These are phyloP conservation scores for Sanchytrium tribonematis DNA, from an alignment of 371 early-diverging fungal genomes.

Conservation along the genomic window DNA sequence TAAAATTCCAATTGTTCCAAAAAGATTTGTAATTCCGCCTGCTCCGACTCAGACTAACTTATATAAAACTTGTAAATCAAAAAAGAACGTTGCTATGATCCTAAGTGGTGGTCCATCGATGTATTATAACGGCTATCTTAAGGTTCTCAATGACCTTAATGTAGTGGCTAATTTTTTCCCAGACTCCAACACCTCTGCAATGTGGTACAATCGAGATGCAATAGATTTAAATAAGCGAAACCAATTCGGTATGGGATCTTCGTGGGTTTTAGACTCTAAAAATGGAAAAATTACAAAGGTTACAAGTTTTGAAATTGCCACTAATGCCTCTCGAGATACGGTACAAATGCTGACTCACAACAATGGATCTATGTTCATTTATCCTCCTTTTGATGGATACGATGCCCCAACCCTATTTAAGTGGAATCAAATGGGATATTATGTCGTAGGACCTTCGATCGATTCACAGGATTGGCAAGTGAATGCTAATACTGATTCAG, in stretches of 20 bases:
- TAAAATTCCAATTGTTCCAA: too few relatives aligned
- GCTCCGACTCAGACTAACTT: not conserved
- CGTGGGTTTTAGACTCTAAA: not conserved
- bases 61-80: not conserved
- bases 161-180: not conserved
- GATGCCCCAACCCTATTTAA: not conserved
- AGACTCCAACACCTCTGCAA: not conserved
- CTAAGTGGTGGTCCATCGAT: not conserved
- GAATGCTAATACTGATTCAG: not conserved
- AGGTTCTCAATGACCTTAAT: not conserved
- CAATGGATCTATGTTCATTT: not conserved
- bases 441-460: not conserved
- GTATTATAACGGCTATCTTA: not conserved
- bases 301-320: too few relatives aligned
- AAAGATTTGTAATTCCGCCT: too few relatives aligned
- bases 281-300: not conserved
- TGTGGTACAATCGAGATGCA: not conserved
- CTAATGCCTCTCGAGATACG: not conserved
- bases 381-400: not conserved
- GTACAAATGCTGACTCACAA: not conserved
- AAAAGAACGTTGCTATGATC: not conserved
- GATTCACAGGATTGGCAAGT: not conserved
- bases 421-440: not conserved
- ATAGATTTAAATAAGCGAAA: not conserved
- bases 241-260: not conserved